Base-by-base conservation (phyloP, 2,329 filamentous ascomycete genomes). In the Fusarium nelsonii region DNA sequence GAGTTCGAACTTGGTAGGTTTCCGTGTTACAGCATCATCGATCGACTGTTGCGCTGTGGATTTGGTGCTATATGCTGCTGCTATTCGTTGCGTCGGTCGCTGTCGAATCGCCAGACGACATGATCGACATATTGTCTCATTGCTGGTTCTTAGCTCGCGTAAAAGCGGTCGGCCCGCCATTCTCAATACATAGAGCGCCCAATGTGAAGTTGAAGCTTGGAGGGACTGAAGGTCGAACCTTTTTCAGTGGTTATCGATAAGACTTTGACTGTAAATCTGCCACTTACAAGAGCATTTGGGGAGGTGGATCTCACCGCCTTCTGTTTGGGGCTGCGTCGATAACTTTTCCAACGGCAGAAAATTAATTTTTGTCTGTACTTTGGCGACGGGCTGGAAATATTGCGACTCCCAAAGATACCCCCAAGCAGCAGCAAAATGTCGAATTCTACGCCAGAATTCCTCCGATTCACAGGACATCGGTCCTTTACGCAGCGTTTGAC, bases 391-490 rank as follows among this genome's bases (percentile, higher is more conserved):
- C 59, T 72, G 58, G 58, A 48, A 65, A 69, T 58, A 63, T 63
- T 65, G 61, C 63, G 72, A 68, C 62, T 68, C 51, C 58, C 58
- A 50, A 68, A 68, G 62, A 75, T 71, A 63, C 64, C 58, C 72
- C 58, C 23, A 69, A 62, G 45, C 45, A 71, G 43, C 70, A 64
- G 45, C 41, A 56, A 74, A 72, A 84, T 84, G 83, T 80, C 83
- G 65, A 79, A 77, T 63, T 75, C 80, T 51, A 75, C 82, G 70
- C 80, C 84, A 65, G 85, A 88, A 59, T 88, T 84, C 74, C 79
- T 97, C 60, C 89, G 90, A 72, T 94, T 99, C 78, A 95, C 92
- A 51, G 91, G 92, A 74, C 94, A 97, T 79, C 90, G 91, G 74
- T 89, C 91, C 72, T 91, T 99, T 65, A 86, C 92, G 36, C 90